Base-by-base conservation (phyloP, 495 filamentous ascomycete genomes). In the Penicillium dipodomyicola region DNA sequence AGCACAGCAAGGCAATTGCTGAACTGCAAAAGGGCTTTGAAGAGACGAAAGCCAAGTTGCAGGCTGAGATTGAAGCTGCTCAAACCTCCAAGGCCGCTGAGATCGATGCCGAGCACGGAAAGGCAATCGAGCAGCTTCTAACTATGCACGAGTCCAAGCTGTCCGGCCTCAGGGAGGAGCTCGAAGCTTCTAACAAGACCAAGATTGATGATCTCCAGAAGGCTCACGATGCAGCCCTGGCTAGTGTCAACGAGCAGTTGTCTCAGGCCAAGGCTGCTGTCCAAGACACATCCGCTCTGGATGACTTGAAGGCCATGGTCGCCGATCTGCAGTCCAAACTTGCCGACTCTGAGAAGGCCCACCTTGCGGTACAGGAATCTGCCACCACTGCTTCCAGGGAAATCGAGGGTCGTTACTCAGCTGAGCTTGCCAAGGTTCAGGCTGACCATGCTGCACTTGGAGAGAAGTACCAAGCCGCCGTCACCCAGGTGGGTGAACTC, bases 51-150 rank as follows among this genome's bases (percentile, higher is more conserved):
- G 52, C 63, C 30, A 64, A 71, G 29, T 42, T 75, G 43, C 68
- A 71, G 40, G 66, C 67, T 25, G 73, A 77, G 35, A 53, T 73
- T 3, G 65, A 77, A 51, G 54, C 60, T 5, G 51, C 63, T 15
- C 68, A 68, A 35, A 44, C 58, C 17, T 68, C 72, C 15, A 35
- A 63, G 35, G 61, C 70, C 11, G 64, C 72, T 25, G 62, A 64
- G 5, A 72, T 59, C 19, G 58, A 67, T 37, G 41, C 44, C 9
- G 61, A 58, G 59, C 55, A 79, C 47, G 70, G 62, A 54, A 72
- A 65, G 47, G 76, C 72, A 11, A 77, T 79, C 33, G 76, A 79
- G 57, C 69, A 73, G 52, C 71, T 79, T n/a, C 69, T 79, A 55
- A 76, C 66, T 5, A 60, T 72, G n/a, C 70, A 77, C 12, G 76